A percentile compares a stretch with the other conserved stretches of the same genome.
phyloP scores from a whole-genome alignment of 306 rosid genomes.

The Canavalia ensiformis region DNA sequence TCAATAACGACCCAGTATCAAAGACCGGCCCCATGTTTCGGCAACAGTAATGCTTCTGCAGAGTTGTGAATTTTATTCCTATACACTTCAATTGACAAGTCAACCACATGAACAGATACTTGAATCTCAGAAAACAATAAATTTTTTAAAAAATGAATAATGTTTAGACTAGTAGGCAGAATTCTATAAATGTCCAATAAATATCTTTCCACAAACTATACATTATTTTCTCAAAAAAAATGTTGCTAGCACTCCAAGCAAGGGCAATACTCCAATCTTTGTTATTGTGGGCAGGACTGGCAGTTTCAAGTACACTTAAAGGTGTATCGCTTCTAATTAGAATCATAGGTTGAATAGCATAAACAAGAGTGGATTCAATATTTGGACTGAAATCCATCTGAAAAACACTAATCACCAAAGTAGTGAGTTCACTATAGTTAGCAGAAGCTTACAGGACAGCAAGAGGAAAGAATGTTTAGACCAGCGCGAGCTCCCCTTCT shows the following conservation, averaged over 20 bases:
- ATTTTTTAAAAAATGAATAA: not conserved
- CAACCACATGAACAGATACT: conserved; percentile 14
- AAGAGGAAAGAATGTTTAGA: conserved; percentile 42
- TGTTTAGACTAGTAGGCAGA: conserved; percentile 13
- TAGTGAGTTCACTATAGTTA: conserved; percentile 52
- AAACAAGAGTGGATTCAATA: no score
- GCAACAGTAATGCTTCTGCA: not conserved
- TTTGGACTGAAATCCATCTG: no score
- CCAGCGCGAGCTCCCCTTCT: conserved; percentile 71
- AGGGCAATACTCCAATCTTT: not conserved
- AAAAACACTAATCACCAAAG: no score
- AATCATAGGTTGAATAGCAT: conserved; percentile 36
- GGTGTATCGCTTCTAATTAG: conserved; percentile 10
- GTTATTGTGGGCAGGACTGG: conserved; percentile 13
- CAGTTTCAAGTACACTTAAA: conserved; percentile 21
- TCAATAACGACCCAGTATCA: not conserved
- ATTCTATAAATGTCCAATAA: not conserved
- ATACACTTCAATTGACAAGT: not conserved
- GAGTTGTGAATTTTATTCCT: not conserved
- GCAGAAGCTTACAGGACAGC: no score
- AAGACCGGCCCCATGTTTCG: not conserved
- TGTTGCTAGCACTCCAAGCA: conserved; percentile 31
- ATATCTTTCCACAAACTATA: conserved; percentile 12
- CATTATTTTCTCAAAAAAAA: not conserved
- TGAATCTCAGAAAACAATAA: not conserved